These are phyloP conservation scores for Thermothielavioides terrestris DNA, from an alignment of 495 filamentous ascomycete species.

Conservation along the genomic window DNA sequence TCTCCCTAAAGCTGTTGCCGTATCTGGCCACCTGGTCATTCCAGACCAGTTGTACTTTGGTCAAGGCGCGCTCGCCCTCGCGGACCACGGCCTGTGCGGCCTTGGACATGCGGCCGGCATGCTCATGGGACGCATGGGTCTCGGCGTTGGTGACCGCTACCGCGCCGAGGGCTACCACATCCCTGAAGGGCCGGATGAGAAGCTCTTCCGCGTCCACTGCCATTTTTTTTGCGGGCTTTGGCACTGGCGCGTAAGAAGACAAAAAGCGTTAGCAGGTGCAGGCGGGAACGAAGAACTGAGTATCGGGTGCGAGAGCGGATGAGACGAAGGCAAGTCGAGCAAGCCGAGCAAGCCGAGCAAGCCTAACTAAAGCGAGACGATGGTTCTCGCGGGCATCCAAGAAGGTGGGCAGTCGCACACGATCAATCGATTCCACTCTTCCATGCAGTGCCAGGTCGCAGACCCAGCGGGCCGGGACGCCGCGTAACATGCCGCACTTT, in stretches of 20 bases:
- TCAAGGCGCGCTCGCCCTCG: constrained; percentile 30
- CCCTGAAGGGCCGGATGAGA: constrained; percentile 31
- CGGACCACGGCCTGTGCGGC: constrained; percentile 23
- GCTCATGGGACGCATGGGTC: constrained; percentile 9
- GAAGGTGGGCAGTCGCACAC: not conserved
- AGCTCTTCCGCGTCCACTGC: constrained; percentile 30
- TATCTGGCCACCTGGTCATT: constrained; percentile 26
- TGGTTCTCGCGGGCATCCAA: not conserved
- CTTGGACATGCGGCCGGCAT: constrained; percentile 20
- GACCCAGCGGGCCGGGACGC: not conserved
- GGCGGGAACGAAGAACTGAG: not conserved
- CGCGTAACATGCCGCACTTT: not conserved
- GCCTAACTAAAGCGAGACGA: no score
- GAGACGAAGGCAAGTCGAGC: no score
- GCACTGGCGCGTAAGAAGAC: not conserved
- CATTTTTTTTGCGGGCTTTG: constrained; percentile 11
- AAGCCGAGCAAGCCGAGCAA: no score
- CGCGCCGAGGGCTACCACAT: constrained; percentile 27
- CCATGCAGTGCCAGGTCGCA: not conserved
- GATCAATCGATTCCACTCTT: not conserved
- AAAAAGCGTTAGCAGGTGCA: not conserved
- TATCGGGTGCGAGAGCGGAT: no score
- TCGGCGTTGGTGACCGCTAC: constrained; percentile 27
- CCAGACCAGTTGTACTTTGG: constrained; percentile 28
- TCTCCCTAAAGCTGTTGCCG: constrained; percentile 26